Evolutionary conservation across 768 basidiomycete species (phyloP), one percentile per base, ranked within the genome.

Genomic region (Paxillus rubicundulus): DNA sequence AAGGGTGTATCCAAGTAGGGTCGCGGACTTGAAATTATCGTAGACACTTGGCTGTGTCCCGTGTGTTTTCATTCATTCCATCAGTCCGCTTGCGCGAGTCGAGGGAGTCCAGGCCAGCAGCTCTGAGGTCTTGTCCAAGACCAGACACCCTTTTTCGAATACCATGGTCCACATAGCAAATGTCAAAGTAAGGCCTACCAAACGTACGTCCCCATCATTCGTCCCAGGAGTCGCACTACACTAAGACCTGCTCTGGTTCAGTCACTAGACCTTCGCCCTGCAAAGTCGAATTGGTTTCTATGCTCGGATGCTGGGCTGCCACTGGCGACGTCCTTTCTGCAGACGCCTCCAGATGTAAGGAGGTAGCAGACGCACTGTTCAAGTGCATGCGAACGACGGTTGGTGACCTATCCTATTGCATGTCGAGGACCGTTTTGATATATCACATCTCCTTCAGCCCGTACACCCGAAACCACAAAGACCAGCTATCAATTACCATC

Each of bases 291-390:
- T 77, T 94, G 50, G 77, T 84, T 16, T 72, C 80, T 41, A 88
- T 95, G 88, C 82, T 95, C 32, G 82, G 84, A 33, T 95, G 92
- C 69, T 93, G 89, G 90, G 88, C 92, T 24, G 86, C 87, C 14
- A 79, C 79, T 7, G 70, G 73, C 13, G 91, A 94, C 67, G 55
- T 85, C 33, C 74, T 76, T 47, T 82, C 82, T 12, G 71, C 73
- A 5, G 68, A 69, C 48, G 47, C 66, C 12, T 69, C 67, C 1
- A 65, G 71, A 13, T 95, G 92, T 66, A 74, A 78, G 59, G 76
- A 78, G 17, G 70, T 78, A 13, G 84, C 90, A 1, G 69, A 84
- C 57, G 67, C 72, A 37, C 70, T 94, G 45, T 88, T 84, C 63
- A 76, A 82, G 33, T 95, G 92, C 74, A 94, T 95, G 92, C 77